Evolutionary conservation across 2,329 filamentous ascomycete genomes (phyloP).

Genomic region (Fusarium sp.): DNA sequence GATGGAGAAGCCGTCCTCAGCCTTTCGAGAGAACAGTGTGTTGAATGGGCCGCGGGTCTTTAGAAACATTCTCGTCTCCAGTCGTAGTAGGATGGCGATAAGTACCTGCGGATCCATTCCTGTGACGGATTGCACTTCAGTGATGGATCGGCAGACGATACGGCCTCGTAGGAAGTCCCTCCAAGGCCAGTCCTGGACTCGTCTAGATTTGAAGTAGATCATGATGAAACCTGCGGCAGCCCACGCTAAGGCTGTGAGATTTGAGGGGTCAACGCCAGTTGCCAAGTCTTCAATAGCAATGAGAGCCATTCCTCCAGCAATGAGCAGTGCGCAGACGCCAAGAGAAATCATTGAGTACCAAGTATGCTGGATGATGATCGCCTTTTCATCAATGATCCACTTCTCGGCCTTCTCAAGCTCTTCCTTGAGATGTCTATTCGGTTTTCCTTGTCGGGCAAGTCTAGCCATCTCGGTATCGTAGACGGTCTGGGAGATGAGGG

Average conservation of each 20-base stretch:
- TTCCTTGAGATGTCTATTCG: not conserved
- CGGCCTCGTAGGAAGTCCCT: not conserved
- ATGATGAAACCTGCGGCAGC: not conserved
- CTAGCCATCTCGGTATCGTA: not conserved
- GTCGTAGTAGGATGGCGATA: not conserved
- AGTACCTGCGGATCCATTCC: not conserved
- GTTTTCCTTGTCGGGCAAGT: not conserved
- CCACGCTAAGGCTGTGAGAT: not conserved
- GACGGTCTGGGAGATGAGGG: not conserved
- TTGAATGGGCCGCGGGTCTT: not conserved
- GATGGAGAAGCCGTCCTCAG: not conserved
- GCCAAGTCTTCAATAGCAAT: not conserved
- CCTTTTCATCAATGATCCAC: not conserved
- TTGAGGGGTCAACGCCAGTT: not conserved
- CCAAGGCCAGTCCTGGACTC: not conserved
- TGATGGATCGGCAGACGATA: not conserved
- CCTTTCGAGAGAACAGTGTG: not conserved
- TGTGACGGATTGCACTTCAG: not conserved
- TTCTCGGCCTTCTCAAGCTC: not conserved
- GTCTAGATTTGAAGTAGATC: not conserved
- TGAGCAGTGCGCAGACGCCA: not conserved
- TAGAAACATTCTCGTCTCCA: not conserved
- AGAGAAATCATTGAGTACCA: not conserved
- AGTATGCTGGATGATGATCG: not conserved
- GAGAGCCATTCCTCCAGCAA: not conserved